Base-by-base conservation (phyloP, 192 early-diverging fungal species). In the Gonapodya sp. region DNA sequence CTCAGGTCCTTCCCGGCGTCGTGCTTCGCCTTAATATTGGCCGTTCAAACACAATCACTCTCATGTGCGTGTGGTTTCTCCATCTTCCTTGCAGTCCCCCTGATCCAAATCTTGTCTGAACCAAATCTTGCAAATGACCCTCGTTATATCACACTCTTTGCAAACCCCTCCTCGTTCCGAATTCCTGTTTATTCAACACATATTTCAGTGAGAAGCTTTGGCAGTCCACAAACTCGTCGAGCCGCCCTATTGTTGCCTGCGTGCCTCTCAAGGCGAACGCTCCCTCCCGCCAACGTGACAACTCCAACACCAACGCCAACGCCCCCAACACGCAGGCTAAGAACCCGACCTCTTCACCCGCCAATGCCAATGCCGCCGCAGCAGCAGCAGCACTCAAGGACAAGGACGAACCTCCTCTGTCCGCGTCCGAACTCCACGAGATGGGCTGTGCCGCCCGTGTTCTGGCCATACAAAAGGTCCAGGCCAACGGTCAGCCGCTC, bases 11-110 rank as follows among this genome's bases (percentile, higher is more conserved):
- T 1, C 93, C 93, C 14, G 89, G 89, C 8, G 85, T 91, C 1
- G 89, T 93, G 14, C 83, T 90, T 35, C 86, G 90, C 0, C 81
- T 91, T n/a, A 87, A 87, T 75, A 88, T 94, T 46, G 84, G 84
- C 18, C 84, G 91, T 18, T 85, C 84, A 73, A 88, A 92, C 30
- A 87, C 91, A 18, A 85, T 85, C 31, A 83, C 84, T 14, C 83
- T 94, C 2, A 88, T 90, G 80, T 82, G 74, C 79, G 82, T 8
- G 37, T 88, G 36, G 81, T 81, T 46, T 35, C 36, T 16, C 0
- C 35, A 77, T 14, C 73, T 74, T 75, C 34, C 16, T 64, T 36
- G 64, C 31, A 32, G 73, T 75, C 18, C 35, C n/a, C 18, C n/a
- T 72, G 72, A 16, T 36, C 0, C 79, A 81, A 8, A 81, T 80